phyloP scores from a whole-genome alignment of 83 land plant species.

The Picea engelmannii region DNA sequence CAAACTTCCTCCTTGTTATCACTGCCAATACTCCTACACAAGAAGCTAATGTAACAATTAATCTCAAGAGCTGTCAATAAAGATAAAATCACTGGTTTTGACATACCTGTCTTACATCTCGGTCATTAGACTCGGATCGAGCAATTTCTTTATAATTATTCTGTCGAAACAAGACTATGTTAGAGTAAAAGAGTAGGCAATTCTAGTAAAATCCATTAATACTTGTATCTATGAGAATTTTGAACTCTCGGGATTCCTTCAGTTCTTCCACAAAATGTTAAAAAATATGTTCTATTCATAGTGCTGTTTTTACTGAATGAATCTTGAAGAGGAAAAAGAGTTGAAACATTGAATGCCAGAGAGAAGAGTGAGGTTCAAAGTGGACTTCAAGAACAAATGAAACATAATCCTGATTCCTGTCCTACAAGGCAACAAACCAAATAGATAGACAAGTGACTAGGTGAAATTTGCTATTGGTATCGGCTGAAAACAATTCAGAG shows the following conservation, averaged over 20 bases:
- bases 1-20: neutral
- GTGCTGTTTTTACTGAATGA: neutral
- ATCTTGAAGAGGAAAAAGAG: neutral
- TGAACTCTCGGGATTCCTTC: neutral
- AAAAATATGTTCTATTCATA: too few species aligned
- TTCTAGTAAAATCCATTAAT: neutral
- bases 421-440: neutral
- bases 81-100: neutral
- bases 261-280: too few species aligned
- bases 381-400: neutral
- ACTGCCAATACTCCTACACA: neutral
- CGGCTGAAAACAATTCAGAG: too few species aligned
- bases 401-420: neutral
- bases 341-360: neutral
- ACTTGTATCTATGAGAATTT: neutral
- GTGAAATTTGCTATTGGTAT: neutral
- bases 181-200: neutral
- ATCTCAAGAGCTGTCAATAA: neutral
- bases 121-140: neutral
- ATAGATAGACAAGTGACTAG: neutral
- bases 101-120: conserved; percentile 17
- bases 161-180: neutral
- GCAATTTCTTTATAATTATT: conserved; percentile 7
- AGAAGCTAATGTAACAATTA: neutral
- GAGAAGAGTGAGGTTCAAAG: neutral